Evolutionary conservation across 2,329 filamentous ascomycete genomes (phyloP).

Genomic region (Trichophaea hybrida): DNA sequence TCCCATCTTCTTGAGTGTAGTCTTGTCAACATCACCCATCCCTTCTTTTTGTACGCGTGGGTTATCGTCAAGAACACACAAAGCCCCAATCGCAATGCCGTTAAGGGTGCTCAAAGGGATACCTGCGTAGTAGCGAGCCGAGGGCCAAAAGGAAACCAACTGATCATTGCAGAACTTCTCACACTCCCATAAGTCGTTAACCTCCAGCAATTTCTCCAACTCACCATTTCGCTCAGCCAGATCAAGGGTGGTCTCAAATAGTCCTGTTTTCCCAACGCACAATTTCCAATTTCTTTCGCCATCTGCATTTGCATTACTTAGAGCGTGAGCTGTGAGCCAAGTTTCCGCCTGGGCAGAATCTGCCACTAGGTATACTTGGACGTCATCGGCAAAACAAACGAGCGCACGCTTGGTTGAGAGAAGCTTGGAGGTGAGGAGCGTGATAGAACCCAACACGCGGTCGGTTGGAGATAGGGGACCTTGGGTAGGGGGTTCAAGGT

Average conservation of each 20-base stretch:
- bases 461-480: background rate
- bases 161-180: background rate
- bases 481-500: background rate
- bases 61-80: slow-evolving; percentile 24
- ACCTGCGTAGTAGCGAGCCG: slow-evolving; percentile 13
- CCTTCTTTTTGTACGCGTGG: slow-evolving; percentile 13
- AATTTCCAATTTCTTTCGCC: background rate
- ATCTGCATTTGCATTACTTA: background rate
- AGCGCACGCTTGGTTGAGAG: background rate
- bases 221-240: background rate
- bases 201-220: background rate
- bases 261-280: background rate
- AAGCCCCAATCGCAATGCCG: slow-evolving; percentile 24
- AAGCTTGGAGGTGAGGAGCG: background rate
- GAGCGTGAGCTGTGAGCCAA: background rate
- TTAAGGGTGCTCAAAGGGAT: slow-evolving; percentile 18
- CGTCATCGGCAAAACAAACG: background rate
- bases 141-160: background rate
- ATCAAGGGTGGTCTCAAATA: background rate
- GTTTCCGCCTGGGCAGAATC: background rate
- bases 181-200: background rate
- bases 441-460: background rate
- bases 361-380: background rate
- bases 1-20: slow-evolving; percentile 1
- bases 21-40: slow-evolving; percentile 1